phyloP scores from a whole-genome alignment of 768 basidiomycete genomes.

The Collybia nuda region DNA sequence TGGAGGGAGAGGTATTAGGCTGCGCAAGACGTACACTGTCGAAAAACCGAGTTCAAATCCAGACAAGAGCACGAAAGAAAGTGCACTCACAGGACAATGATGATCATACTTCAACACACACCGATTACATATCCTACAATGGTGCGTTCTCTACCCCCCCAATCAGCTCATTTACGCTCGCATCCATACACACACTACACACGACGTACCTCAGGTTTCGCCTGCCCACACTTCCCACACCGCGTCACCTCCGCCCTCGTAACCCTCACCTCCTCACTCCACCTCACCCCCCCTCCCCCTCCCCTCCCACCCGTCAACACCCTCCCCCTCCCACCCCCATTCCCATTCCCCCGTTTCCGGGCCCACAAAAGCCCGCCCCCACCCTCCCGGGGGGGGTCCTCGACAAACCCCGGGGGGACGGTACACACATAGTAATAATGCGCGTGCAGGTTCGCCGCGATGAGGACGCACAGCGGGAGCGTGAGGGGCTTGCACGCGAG shows the following conservation, averaged over 20 bases:
- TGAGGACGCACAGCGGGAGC: slow-evolving; percentile 69
- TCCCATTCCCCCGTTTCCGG: slow-evolving; percentile 24
- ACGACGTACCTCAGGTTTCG: slow-evolving; percentile 74
- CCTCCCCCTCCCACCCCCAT: slow-evolving; percentile 20
- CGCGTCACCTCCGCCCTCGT: slow-evolving; percentile 54
- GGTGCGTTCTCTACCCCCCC: slow-evolving; percentile 75
- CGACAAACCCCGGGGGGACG: slow-evolving; percentile 75
- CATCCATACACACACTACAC: too few relatives aligned
- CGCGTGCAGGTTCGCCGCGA: slow-evolving; percentile 70
- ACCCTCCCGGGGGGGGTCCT: slow-evolving; percentile 47
- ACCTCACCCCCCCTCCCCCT: slow-evolving; percentile 34
- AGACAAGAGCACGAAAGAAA: slow-evolving; percentile 6
- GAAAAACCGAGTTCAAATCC: too few relatives aligned
- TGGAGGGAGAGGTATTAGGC: neutral
- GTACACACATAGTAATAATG: slow-evolving; percentile 90
- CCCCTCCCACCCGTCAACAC: slow-evolving; percentile 39
- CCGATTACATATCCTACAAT: slow-evolving; percentile 87
- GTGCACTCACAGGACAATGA: slow-evolving; percentile 77
- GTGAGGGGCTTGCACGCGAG: slow-evolving; percentile 60
- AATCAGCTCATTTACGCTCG: too few relatives aligned
- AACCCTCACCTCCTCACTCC: slow-evolving; percentile 46
- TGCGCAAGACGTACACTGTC: slow-evolving; percentile 36
- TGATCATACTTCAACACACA: slow-evolving; percentile 92
- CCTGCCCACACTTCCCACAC: slow-evolving; percentile 68
- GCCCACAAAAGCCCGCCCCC: slow-evolving; percentile 61